Base-by-base conservation (phyloP, 768 basidiomycete species). In the Termitomyces eurrhizus region DNA sequence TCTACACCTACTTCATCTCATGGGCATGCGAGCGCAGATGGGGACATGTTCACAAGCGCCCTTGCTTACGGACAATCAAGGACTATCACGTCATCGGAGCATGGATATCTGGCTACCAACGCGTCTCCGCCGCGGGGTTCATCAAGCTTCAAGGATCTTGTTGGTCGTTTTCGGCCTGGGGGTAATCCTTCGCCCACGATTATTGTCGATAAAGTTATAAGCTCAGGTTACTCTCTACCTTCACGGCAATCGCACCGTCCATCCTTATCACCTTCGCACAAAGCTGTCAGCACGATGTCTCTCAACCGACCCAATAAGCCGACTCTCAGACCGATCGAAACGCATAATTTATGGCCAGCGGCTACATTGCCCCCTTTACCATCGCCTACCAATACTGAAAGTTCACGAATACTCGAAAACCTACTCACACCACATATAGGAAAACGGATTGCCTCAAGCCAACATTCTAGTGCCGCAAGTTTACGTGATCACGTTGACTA, bases 401-500 rank as follows among this genome's bases (percentile, higher is more conserved):
- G 63, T 57, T 74, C 73, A 21, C 64, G 67, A 21, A 67, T 68
- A 59, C 62, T 68, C 0, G 73, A 72, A 58, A 67, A 70, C 13
- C 63, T 75, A 24, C 66, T 75, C n/a, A 70, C 72, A 44, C 74
- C 72, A 16, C 67, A 68, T 39, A 46, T 72, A 14, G 60, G 63
- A 18, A 63, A 58, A 60, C 59, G 56, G 24, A 54, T 65, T 29
- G 64, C 57, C 21, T 63, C 64, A 16, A 67, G 66, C 16, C 59
- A 67, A 33, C 64, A 72, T 8, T 70, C 71, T 3, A 78, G 73
- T 64, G 60, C 66, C 32, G 62, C 70, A 39, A 78, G 77, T 67
- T 66, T 78, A 52, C 68, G 75, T 48, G 77, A 78, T 63, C 62
- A 78, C 60, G 73, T 76, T 49, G 77, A 78, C 57, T 78, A 78